phyloP scores from a whole-genome alignment of 306 rosid genomes.

The Lathyrus tuberosus region DNA sequence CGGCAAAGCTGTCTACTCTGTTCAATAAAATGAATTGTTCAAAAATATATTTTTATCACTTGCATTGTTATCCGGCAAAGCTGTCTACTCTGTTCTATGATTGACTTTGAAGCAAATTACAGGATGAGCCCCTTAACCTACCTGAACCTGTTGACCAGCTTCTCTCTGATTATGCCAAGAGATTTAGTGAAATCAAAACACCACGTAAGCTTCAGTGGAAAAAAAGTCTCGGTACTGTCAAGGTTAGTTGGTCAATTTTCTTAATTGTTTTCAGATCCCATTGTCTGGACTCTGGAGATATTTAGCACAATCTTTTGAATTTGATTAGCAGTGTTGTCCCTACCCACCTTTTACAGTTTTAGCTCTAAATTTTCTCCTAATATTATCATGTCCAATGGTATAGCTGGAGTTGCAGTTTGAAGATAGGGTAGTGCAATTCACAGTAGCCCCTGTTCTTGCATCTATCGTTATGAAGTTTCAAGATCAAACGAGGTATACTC shows the following conservation, averaged over 20 bases:
- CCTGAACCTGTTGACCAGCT: conserved; percentile 78
- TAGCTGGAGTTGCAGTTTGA: conserved; percentile 94
- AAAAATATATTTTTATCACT: conserved; percentile 15
- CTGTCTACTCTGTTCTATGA: conserved; percentile 3
- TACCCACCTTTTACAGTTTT: conserved; percentile 22
- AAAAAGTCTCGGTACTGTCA: conserved; percentile 90
- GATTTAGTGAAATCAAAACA: conserved; percentile 91
- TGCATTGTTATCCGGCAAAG: conserved; percentile 26
- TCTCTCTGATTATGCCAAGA: conserved; percentile 81
- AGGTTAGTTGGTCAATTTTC: conserved; percentile 55
- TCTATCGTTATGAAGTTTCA: conserved; percentile 86
- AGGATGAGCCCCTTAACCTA: conserved; percentile 79
- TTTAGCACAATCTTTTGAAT: conserved; percentile 4
- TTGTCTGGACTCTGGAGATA: background rate
- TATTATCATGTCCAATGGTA: conserved; percentile 32
- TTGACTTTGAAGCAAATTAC: conserved; percentile 47
- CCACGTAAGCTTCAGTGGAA: conserved; percentile 96
- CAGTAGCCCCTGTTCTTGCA: conserved; percentile 84
- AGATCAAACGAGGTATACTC: conserved; percentile 65
- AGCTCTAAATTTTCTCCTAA: conserved; percentile 23
- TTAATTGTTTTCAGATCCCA: background rate
- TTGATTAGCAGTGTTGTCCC: conserved; percentile 11
- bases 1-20: conserved; percentile 6
- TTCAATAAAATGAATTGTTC: conserved; percentile 25
- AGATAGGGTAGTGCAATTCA: conserved; percentile 79